phyloP scores from a whole-genome alignment of 106 monocot species.

The Dioscorea alata region DNA sequence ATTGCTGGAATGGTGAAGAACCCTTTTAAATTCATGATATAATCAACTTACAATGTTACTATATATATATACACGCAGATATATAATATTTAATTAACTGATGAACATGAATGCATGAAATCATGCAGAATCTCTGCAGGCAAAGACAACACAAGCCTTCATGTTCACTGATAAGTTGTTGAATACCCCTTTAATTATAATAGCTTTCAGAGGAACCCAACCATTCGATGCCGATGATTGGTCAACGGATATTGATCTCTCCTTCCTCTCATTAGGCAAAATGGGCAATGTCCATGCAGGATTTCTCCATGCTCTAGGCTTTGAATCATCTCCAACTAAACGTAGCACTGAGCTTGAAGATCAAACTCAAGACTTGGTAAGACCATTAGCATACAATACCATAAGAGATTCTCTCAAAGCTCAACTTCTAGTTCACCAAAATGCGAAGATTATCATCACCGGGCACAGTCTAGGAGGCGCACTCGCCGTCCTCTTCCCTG shows the following conservation, averaged over 20 bases:
- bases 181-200: constrained; percentile 23
- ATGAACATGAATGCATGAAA: not conserved
- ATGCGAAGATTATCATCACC: constrained; percentile 29
- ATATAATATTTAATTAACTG: not conserved
- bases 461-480: constrained; percentile 58
- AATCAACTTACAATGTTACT: not conserved
- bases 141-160: constrained; percentile 42
- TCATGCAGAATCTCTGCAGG: constrained; percentile 23
- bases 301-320: constrained; percentile 54
- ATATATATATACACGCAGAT: not conserved
- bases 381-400: constrained; percentile 35
- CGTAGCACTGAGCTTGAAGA: constrained; percentile 20
- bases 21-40: not conserved
- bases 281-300: constrained; percentile 36
- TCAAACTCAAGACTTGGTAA: not conserved
- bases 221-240: constrained; percentile 50
- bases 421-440: constrained; percentile 7
- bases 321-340: constrained; percentile 19
- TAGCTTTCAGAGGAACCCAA: constrained; percentile 56
- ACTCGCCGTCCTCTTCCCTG: constrained; percentile 36
- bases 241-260: constrained; percentile 54
- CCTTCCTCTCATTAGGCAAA: constrained; percentile 26
- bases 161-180: constrained; percentile 33
- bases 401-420: constrained; percentile 21
- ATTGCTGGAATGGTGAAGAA: constrained; percentile 41